These are phyloP conservation scores for Pestalotiopsis sp. DNA, from an alignment of 2,329 filamentous ascomycete genomes.

Conservation along the genomic window DNA sequence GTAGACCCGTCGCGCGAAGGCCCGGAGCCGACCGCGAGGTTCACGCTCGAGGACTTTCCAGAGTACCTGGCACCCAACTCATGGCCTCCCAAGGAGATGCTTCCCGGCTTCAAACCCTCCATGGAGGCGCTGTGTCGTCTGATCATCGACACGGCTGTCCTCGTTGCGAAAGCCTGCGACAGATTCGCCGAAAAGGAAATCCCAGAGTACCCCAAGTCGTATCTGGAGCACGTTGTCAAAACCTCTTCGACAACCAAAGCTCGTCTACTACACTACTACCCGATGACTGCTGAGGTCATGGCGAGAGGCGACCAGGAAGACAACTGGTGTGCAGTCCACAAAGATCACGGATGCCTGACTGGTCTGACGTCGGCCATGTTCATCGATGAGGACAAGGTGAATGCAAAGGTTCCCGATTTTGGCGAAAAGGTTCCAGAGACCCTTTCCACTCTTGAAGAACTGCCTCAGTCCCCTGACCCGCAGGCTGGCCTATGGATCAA, in stretches of 20 bases:
- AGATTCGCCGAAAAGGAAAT: conserved; percentile 81
- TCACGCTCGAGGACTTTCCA: conserved; percentile 67
- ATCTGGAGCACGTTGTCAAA: conserved; percentile 84
- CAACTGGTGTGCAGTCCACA: conserved; percentile 91
- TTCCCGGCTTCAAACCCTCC: conserved; percentile 75
- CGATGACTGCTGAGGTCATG: conserved; percentile 48
- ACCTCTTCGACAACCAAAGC: conserved; percentile 90
- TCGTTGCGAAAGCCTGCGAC: conserved; percentile 92
- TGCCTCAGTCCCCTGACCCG: conserved; percentile 77
- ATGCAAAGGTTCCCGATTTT: conserved; percentile 37
- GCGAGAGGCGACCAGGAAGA: conserved; percentile 60
- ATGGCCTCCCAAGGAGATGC: conserved; percentile 72
- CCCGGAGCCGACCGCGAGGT: conserved; percentile 61
- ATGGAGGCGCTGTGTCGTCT: conserved; percentile 78
- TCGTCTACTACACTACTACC: conserved; percentile 90
- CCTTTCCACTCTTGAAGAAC: conserved; percentile 65
- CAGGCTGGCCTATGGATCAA: conserved; percentile 91
- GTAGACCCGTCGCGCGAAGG: conserved; percentile 65
- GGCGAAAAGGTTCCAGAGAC: conserved; percentile 34
- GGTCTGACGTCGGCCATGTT: conserved; percentile 97
- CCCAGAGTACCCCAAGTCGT: conserved; percentile 72
- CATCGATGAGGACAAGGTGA: conserved; percentile 69
- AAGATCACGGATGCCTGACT: conserved; percentile 93
- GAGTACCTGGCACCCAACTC: conserved; percentile 91
- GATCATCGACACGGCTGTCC: conserved; percentile 85